Evolutionary conservation across 2,329 filamentous ascomycete genomes (phyloP).

Genomic region (Trichoderma sp.): DNA sequence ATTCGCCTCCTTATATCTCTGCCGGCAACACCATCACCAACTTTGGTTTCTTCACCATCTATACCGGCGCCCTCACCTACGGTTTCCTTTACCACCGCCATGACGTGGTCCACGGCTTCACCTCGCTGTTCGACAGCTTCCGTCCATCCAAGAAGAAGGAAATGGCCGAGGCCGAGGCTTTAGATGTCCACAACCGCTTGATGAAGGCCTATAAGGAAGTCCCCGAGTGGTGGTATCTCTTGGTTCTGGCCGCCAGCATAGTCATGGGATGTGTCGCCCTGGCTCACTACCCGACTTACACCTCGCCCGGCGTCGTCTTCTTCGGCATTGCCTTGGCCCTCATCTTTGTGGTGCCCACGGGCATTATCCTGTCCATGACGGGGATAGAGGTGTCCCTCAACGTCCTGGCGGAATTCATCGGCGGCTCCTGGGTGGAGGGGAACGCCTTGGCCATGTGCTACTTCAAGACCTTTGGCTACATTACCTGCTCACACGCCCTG

Average conservation of each 20-base stretch:
- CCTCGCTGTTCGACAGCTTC: conserved; percentile 15
- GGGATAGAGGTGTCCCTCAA: conserved; percentile 47
- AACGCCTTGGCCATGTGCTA: conserved; percentile 52
- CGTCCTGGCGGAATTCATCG: conserved; percentile 53
- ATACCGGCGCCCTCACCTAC: conserved; percentile 46
- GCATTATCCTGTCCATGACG: conserved; percentile 50
- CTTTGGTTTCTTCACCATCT: conserved; percentile 47
- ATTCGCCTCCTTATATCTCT: conserved; percentile 48
- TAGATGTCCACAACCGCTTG: conserved; percentile 50
- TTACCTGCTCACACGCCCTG: conserved; percentile 46
- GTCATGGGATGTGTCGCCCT: conserved; percentile 43
- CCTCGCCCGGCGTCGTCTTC: conserved; percentile 46
- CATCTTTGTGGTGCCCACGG: conserved; percentile 49
- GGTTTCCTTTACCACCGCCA: conserved; percentile 45
- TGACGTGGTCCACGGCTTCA: conserved; percentile 39
- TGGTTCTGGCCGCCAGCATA: conserved; percentile 38
- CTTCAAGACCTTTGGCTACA: conserved; percentile 48
- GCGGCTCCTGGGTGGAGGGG: conserved; percentile 47
- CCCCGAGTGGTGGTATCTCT: conserved; percentile 52
- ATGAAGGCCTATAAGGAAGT: conserved; percentile 52
- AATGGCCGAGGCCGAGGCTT: conserved; percentile 31
- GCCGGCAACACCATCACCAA: conserved; percentile 43
- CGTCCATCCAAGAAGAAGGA: conserved; percentile 30
- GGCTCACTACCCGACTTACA: conserved; percentile 46
- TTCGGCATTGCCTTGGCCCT: conserved; percentile 47